Evolutionary conservation across 306 rosid genomes (phyloP), one percentile per base, ranked within the genome.

Genomic region (Spatholobus suberectus): DNA sequence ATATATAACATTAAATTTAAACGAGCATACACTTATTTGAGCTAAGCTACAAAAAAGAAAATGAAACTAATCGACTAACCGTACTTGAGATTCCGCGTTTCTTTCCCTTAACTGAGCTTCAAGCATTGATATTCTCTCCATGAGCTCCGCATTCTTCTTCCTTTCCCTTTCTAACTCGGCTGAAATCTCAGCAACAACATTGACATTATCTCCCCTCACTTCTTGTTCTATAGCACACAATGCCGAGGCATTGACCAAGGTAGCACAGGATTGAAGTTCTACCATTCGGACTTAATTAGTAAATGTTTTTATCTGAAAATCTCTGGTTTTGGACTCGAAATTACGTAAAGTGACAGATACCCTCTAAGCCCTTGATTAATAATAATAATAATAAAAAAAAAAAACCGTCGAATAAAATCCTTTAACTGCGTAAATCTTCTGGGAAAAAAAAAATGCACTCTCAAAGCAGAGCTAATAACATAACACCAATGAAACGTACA

Each of bases 51-150:
- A 15, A 65, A 32, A 73, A 77, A 14, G 38, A 63, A 13, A 74
- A 51, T 38, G 20, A 78, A 65, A 70, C 15, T 21, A 40, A 79
- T 6, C 21, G 29, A 57, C 72, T 57, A 41, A 74, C 77, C 87
- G 9, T 90, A 94, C 97, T 79, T 83, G 86, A 84, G 84, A 21
- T 57, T 89, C 77, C n/a, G 73, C 77, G 73, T 82, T 78, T 83
- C 87, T 86, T 81, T 82, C 85, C 57, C 85, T 84, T 86, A 92
- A 78, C 86, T 89, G 94, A 74, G 94, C 91, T 90, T 94, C 98
- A n/a, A 94, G 98, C 44, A 89, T 17, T 73, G 89, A 90, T 90
- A 94, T 87, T 85, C 87, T 92, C 86, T 89, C 90, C 92, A 81
- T 38, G 38, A 94, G 91, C 76, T 90, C 91, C 5, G 83, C 89